Percentiles rank a stretch among this genome's conserved stretches.
phyloP scores from a whole-genome alignment of 1,139 yeast species.

The Yamadazyma oceani region DNA sequence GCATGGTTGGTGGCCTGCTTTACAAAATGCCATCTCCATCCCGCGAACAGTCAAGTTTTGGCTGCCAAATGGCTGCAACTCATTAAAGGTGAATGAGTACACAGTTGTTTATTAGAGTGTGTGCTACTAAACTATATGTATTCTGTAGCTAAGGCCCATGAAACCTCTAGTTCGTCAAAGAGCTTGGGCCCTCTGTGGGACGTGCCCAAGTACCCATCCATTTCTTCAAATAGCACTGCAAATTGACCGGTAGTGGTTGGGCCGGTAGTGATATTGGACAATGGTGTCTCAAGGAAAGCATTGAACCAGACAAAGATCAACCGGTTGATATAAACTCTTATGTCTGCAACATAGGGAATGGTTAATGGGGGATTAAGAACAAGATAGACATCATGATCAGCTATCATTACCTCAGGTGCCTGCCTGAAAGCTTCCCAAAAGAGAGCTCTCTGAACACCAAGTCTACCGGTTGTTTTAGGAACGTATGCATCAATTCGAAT shows the following conservation, averaged over 20 bases:
- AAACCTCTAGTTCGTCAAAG: slow-evolving; percentile 37
- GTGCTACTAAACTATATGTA: no score
- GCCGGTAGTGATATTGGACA: no score
- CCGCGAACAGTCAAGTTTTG: no score
- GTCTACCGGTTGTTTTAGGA: no score
- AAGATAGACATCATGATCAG: no score
- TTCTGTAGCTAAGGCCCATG: slow-evolving; percentile 5
- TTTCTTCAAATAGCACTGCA: slow-evolving; percentile 47
- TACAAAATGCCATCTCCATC: no score
- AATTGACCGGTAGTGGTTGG: neutral
- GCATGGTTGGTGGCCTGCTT: slow-evolving; percentile 23
- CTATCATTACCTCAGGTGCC: no score
- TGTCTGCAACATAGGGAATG: neutral
- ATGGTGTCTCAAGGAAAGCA: slow-evolving; percentile 14
- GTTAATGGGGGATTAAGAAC: no score
- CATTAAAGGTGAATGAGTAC: neutral
- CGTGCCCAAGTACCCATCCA: slow-evolving; percentile 75
- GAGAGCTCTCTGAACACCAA: no score
- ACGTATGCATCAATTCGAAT: no score
- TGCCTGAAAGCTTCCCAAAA: no score
- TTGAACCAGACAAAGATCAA: slow-evolving; percentile 33
- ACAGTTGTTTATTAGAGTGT: no score
- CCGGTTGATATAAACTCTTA: slow-evolving; percentile 8
- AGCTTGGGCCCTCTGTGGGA: slow-evolving; percentile 49
- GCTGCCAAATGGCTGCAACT: neutral